A percentile compares a stretch with the other conserved stretches of the same genome.
Conservation (phyloP, 192 early-diverging fungal genomes). For the Coemansia sp. region DNA sequence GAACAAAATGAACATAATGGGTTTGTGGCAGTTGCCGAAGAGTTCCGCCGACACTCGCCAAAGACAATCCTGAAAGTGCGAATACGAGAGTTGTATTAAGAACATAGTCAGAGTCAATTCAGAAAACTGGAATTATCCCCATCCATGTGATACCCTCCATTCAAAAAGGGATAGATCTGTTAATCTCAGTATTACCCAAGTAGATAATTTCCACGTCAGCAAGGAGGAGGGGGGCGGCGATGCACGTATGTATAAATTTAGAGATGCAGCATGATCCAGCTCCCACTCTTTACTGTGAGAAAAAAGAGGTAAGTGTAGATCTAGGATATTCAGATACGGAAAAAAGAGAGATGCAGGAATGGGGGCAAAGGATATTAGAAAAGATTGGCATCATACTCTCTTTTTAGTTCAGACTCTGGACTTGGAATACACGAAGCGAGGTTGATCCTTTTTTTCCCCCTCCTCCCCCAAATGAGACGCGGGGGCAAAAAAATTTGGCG, state of each 20-base stretch:
- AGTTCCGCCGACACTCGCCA: not conserved
- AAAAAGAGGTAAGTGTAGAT: not conserved
- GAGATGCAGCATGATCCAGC: not conserved
- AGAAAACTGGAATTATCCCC: not conserved
- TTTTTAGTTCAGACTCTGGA: not conserved
- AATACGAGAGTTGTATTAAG: not conserved
- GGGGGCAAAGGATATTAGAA: not conserved
- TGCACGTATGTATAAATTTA: not conserved
- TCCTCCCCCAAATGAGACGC: not conserved
- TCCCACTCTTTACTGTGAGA: not conserved
- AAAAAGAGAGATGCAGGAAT: not conserved
- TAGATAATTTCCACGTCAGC: not conserved
- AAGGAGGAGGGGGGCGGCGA: too few species aligned
- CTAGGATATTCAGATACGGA: not conserved
- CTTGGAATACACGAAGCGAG: not conserved
- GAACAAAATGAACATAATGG: not conserved
- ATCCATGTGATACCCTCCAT: not conserved
- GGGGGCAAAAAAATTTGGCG: not conserved
- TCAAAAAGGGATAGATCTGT: not conserved
- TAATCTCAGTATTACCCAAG: not conserved
- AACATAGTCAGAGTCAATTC: slow-evolving; percentile 1
- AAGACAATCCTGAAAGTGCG: not conserved
- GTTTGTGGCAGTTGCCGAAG: not conserved
- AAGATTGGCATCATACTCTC: not conserved
- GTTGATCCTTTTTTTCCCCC: not conserved